Evolutionary conservation across 805 yeast genomes (phyloP).

Genomic region (Candida sanyiensis): DNA sequence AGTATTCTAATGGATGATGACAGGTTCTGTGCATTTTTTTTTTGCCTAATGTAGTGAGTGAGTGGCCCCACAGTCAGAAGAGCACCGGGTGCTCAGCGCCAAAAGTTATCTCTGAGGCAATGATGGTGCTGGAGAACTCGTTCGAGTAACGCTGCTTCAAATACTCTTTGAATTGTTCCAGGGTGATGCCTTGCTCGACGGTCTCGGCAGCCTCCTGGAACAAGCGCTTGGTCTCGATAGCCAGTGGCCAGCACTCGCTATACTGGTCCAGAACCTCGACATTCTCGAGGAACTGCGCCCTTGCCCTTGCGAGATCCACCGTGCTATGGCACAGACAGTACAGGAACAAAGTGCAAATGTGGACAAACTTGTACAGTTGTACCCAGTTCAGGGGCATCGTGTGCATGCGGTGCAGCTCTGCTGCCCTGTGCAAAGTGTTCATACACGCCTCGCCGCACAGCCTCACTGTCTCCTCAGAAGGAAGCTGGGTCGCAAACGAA

Average conservation of each 20-base stretch:
- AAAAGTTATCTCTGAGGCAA: conserved; percentile 3
- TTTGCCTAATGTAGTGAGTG: no score
- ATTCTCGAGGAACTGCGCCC: conserved; percentile 40
- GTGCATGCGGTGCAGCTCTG: conserved; percentile 38
- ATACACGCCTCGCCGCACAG: conserved; percentile 38
- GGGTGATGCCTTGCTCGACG: conserved; percentile 29
- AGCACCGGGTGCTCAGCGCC: no score
- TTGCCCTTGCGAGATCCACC: conserved; percentile 40
- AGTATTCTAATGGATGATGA: no score
- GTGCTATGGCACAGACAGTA: conserved; percentile 43
- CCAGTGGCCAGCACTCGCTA: conserved; percentile 42
- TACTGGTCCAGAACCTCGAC: conserved; percentile 42
- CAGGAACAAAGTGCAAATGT: conserved; percentile 42
- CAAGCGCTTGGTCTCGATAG: conserved; percentile 38
- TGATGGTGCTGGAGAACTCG: neutral
- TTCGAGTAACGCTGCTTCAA: neutral
- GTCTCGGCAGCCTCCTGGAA: conserved; percentile 39
- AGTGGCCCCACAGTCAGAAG: no score
- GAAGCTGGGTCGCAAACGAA: conserved; percentile 40
- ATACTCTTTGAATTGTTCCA: conserved; percentile 13
- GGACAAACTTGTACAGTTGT: conserved; percentile 39
- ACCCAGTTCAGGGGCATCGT: conserved; percentile 46
- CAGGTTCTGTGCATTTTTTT: no score
- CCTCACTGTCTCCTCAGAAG: conserved; percentile 34
- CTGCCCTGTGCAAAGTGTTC: conserved; percentile 38